Base-by-base conservation (phyloP, 768 basidiomycete species). In the Auriscalpium orientale region DNA sequence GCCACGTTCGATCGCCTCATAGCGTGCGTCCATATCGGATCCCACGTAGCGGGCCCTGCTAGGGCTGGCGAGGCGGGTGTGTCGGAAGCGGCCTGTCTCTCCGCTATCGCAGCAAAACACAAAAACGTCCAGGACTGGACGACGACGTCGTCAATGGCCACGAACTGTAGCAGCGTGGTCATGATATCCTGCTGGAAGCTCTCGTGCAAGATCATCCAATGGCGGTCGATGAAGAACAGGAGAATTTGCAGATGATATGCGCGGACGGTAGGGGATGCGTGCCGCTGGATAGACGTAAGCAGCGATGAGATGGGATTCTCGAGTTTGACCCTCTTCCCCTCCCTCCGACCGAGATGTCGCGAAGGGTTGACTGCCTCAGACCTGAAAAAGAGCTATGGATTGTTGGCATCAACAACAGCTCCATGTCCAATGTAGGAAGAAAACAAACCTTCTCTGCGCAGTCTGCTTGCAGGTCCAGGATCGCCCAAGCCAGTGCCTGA, bases 61-160 rank as follows among this genome's bases (percentile, higher is more conserved):
- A 60, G 9, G 34, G 36, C 20, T 51, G 37, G 59, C 16, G 44
- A 46, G 49, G 50, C 20, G 11, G 12, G 54, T 51, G 35, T 55
- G 28, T n/a, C 64, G 64, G 47, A 59, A 15, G 49, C 33, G 10
- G 45, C 54, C 21, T 67, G 60, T 2, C 28, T 40, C 46, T 60
- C 52, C 2, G 85, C 84, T 38, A 95, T 76, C 8, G 88, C 82
- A 13, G 89, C 86, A 45, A 93, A 73, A 65, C 84, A 89, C 34
- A 95, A 63, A 64, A 95, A 89, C 1, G 85, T 76, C 95, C 94
- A 98, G 2, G 84, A 85, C 64, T 95, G 94, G 1, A 89, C 71
- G 3, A 67, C 64, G 1, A 75, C 64, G 49, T 93, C 87, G 43
- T 89, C 84, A 28, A 78, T 71, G 4, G 83, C 76, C 35, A 95